Conservation (phyloP, 345 rosid species). For the Camelina laxa region DNA sequence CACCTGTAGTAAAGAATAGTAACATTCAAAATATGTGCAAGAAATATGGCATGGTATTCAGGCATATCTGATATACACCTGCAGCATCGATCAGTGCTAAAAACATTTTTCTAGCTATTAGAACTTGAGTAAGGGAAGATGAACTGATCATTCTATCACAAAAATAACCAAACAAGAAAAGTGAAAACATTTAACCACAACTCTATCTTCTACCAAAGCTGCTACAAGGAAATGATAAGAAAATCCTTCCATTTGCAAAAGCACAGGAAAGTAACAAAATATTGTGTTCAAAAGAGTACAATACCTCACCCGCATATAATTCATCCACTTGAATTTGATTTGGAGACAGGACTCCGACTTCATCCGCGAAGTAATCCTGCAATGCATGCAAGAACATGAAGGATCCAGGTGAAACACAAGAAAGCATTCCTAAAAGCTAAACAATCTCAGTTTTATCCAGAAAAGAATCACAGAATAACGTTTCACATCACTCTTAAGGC, state of each 20-base stretch:
- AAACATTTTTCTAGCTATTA: constrained; percentile 25
- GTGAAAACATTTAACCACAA: neutral
- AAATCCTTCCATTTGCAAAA: constrained; percentile 3
- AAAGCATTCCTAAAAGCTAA: neutral
- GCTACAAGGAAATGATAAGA: constrained; percentile 5
- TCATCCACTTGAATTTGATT: constrained; percentile 90
- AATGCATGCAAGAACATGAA: constrained; percentile 29
- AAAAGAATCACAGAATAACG: constrained; percentile 10
- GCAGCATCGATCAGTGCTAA: constrained; percentile 19
- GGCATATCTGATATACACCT: constrained; percentile 15
- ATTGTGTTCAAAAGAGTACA: constrained; percentile 36
- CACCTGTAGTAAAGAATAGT: constrained; percentile 56
- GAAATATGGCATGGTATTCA: constrained; percentile 8
- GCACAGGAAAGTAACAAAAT: constrained; percentile 15
- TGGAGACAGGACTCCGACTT: constrained; percentile 95
- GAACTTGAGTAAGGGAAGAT: constrained; percentile 16
- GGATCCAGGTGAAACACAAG: constrained; percentile 9
- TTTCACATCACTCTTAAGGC: neutral
- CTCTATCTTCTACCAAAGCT: constrained; percentile 23
- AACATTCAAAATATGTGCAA: constrained; percentile 22
- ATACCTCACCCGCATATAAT: constrained; percentile 97
- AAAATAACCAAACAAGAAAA: constrained; percentile 18
- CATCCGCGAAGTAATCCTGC: constrained; percentile 94
- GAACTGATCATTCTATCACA: constrained; percentile 8
- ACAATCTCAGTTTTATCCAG: constrained; percentile 1